phyloP scores from a whole-genome alignment of 257 asterid genomes.

The Nicotiana benthamiana region DNA sequence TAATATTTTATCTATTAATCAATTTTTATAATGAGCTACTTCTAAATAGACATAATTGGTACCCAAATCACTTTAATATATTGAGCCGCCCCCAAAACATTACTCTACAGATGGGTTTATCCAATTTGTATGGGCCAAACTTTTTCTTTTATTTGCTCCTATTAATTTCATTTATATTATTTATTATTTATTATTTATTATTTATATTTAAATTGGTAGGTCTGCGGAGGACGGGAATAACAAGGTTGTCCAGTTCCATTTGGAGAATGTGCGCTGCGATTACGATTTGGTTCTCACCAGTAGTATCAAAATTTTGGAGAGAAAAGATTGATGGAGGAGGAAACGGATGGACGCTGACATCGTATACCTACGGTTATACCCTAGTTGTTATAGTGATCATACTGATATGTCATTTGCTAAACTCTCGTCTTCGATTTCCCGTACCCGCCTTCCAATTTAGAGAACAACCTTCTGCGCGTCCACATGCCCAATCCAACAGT shows the following conservation, averaged over 20 bases:
- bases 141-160: background rate
- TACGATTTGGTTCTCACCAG: background rate
- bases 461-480: background rate
- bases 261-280: background rate
- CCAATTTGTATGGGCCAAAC: background rate
- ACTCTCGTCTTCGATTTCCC: background rate
- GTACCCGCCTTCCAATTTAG: background rate
- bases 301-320: slow-evolving; percentile 1
- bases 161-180: background rate
- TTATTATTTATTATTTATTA: too few species aligned
- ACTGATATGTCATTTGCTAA: slow-evolving; percentile 12
- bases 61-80: too few species aligned
- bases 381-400: slow-evolving; percentile 18
- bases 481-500: background rate
- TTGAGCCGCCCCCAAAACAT: background rate
- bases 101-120: background rate
- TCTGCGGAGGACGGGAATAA: background rate
- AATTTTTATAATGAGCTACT: too few species aligned
- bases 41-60: too few species aligned
- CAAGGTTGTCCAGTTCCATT: background rate
- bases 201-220: background rate
- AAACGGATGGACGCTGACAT: background rate
- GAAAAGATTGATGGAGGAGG: slow-evolving; percentile 10
- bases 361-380: slow-evolving; percentile 5
- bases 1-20: too few species aligned